These are phyloP conservation scores for Ilyonectria mors-panacis DNA, from an alignment of 2,329 filamentous ascomycete genomes.

Conservation along the genomic window DNA sequence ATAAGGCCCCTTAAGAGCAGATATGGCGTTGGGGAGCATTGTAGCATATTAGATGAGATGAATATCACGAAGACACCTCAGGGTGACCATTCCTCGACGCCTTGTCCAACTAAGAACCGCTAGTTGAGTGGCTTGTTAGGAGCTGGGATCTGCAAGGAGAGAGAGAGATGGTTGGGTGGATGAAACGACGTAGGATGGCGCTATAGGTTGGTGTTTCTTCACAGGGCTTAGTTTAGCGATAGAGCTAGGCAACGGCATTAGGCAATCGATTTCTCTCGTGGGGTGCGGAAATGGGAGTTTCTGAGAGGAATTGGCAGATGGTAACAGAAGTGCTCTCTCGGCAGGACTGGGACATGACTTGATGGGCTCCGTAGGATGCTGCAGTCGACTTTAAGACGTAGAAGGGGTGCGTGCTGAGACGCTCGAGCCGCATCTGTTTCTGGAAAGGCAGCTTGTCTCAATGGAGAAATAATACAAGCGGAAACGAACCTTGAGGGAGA, in stretches of 20 bases:
- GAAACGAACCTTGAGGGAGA: slow-evolving; percentile 19
- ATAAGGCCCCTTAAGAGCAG: slow-evolving; percentile 35
- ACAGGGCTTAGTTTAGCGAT: neutral
- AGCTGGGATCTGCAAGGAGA: neutral
- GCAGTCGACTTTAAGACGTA: neutral
- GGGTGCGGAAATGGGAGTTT: neutral
- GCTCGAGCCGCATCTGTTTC: slow-evolving; percentile 8
- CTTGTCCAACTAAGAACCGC: too few species aligned
- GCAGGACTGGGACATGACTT: neutral
- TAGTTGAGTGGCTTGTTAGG: neutral
- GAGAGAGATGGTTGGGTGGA: neutral
- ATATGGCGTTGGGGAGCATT: neutral
- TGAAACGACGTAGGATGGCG: neutral
- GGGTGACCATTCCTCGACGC: neutral
- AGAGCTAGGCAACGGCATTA: neutral
- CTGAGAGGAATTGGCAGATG: neutral
- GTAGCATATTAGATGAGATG: slow-evolving; percentile 1
- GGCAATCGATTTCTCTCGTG: neutral
- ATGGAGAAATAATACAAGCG: slow-evolving; percentile 4
- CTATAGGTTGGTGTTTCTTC: neutral
- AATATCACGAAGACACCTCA: neutral
- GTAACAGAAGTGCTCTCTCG: neutral
- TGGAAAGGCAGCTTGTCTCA: slow-evolving; percentile 3
- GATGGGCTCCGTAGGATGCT: neutral
- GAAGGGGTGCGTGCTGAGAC: neutral